Base-by-base conservation (phyloP, 1,284 basidiomycete species). In the Lignosus rhinocerotis region DNA sequence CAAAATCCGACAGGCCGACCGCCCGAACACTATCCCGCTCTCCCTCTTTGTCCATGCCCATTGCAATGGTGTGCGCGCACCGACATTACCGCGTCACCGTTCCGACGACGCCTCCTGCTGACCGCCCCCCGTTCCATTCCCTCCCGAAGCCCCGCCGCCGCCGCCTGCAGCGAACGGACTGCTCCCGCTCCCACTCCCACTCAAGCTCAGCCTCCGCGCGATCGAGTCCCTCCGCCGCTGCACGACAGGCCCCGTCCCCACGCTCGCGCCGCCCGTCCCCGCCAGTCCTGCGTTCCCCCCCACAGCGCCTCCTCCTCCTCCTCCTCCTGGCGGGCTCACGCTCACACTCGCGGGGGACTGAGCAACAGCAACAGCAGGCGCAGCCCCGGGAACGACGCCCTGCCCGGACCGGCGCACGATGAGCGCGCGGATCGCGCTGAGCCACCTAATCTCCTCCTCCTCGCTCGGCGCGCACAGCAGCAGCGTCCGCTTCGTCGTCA, bases 361-460 rank as follows among this genome's bases (percentile, higher is more conserved):
- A 19, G 11, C 17, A 21, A 8, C n/a, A 19, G 17, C n/a, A 16
- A 36, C 34, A 10, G n/a, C 17, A 14, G 60, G 56, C 46, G 59
- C 67, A 61, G 67, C 74, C 67, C 73, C 73, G 41, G 78, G 74
- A 9, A 78, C 75, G 19, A 75, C 75, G 14, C 80, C 78, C 39
- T 77, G 75, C 21, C 77, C 82, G 50, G 81, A 80, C 69, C 90
- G 77, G 57, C 91, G 79, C 12, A 88, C 89, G 64, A 98, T 88
- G 67, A 98, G 80, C 63, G 94, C 94, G 54, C 94, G 88, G 47
- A 99, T 85, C 9, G 96, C 94, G 46, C 94, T 94, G 43, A 99
- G 79, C 97, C 97, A 99, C 72, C 92, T 93, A 75, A 99, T 97
- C 77, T 99, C 97, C 67, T 99, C 96, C 67, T 98, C 97, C 74